phyloP scores from a whole-genome alignment of 2,329 filamentous ascomycete genomes.

The Zasmidium citrigriseum region DNA sequence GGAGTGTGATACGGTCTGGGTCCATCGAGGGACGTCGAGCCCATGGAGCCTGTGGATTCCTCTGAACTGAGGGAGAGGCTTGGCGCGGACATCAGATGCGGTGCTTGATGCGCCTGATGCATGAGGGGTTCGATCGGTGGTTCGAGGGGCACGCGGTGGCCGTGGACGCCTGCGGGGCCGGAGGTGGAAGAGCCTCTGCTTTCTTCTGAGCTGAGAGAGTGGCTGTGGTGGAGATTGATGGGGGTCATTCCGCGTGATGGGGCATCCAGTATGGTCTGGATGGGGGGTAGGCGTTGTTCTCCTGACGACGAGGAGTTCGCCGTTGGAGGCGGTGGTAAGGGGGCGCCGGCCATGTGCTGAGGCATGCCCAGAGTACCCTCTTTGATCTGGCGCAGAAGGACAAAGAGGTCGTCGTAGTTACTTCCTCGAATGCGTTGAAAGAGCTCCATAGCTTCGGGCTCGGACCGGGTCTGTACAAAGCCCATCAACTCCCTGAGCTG shows the following conservation, averaged over 20 bases:
- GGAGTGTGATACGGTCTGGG: constrained; percentile 21
- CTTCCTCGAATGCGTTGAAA: constrained; percentile 31
- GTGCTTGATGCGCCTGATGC: constrained; percentile 5
- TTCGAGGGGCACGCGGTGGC: constrained; percentile 12
- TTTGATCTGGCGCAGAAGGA: constrained; percentile 23
- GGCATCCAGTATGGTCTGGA: constrained; percentile 23
- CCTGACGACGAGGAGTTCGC: no score
- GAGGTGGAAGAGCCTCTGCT: constrained; percentile 16
- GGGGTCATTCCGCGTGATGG: constrained; percentile 13
- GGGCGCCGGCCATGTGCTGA: neutral
- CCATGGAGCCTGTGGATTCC: constrained; percentile 20
- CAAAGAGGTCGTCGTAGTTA: constrained; percentile 25
- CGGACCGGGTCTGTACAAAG: constrained; percentile 29
- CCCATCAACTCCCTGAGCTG: constrained; percentile 31
- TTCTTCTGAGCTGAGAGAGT: constrained; percentile 25
- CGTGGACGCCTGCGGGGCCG: neutral
- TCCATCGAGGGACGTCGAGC: constrained; percentile 16
- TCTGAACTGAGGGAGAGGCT: constrained; percentile 20
- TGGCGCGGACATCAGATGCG: neutral
- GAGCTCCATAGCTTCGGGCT: constrained; percentile 31
- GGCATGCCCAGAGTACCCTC: constrained; percentile 16
- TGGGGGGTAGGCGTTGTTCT: constrained; percentile 23
- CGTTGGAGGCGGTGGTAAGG: constrained; percentile 1
- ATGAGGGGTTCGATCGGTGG: constrained; percentile 13
- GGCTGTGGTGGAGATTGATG: constrained; percentile 16